phyloP scores from a whole-genome alignment of 164 flowering plant species.

The Hamamelis virginiana region DNA sequence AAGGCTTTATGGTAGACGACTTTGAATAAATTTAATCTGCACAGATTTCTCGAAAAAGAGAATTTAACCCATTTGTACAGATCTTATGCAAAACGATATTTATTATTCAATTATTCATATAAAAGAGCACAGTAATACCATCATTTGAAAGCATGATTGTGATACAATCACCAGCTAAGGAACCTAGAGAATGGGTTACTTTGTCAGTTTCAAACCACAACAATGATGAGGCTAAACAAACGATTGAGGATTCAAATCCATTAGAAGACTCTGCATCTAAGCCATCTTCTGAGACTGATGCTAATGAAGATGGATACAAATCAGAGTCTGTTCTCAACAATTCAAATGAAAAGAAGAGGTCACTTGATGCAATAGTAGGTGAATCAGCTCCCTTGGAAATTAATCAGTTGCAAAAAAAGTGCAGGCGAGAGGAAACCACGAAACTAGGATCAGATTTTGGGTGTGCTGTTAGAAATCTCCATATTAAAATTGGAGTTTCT shows the following conservation, averaged over 20 bases:
- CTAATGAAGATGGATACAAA: not conserved
- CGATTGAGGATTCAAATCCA: not conserved
- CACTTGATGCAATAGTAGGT: slow-evolving; percentile 14
- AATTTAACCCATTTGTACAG: no score
- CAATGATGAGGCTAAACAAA: not conserved
- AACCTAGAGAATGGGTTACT: slow-evolving; percentile 9
- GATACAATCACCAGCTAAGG: no score
- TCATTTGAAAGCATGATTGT: no score
- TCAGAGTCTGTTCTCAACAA: slow-evolving; percentile 3
- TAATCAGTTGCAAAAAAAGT: slow-evolving; percentile 16
- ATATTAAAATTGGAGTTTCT: slow-evolving; percentile 7
- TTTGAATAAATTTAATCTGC: no score
- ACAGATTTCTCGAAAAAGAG: no score
- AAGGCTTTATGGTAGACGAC: no score
- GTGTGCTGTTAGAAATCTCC: not conserved
- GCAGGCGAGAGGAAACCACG: slow-evolving; percentile 17
- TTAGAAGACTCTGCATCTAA: not conserved
- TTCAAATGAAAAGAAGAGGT: slow-evolving; percentile 25
- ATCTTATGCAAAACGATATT: no score
- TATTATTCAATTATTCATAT: no score
- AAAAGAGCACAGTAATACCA: no score
- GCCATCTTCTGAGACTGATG: not conserved
- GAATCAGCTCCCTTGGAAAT: slow-evolving; percentile 7
- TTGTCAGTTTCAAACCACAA: not conserved
- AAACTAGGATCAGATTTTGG: slow-evolving; percentile 9